Evolutionary conservation across 257 asterid species (phyloP).

Genomic region (Linaria vulgaris): DNA sequence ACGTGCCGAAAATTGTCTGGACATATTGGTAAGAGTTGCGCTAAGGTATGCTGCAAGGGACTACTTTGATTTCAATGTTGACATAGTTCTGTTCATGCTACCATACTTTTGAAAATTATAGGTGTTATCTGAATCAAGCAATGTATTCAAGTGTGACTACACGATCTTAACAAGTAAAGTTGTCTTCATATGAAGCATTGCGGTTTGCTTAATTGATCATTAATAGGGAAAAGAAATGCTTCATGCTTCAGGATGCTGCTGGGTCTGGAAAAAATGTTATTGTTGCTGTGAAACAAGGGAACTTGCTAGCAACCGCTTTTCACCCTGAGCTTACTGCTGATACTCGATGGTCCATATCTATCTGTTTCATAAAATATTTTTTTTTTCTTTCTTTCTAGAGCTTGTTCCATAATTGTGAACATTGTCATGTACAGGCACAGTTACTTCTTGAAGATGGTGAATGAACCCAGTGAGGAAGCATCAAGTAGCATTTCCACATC

Average conservation of each 20-base stretch:
- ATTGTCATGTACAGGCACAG: slow-evolving; percentile 51
- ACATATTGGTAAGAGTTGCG: no score
- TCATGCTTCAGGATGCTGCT: slow-evolving; percentile 45
- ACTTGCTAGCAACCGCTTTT: slow-evolving; percentile 94
- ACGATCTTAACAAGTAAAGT: neutral
- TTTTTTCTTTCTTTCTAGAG: no score
- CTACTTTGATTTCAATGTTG: no score
- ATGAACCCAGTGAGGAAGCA: slow-evolving; percentile 43
- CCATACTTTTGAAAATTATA: neutral
- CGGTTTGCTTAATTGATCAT: neutral
- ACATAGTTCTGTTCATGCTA: no score
- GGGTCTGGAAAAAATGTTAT: slow-evolving; percentile 53
- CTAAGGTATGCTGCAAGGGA: no score
- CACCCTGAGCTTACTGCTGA: slow-evolving; percentile 99
- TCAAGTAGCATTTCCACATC: slow-evolving; percentile 44
- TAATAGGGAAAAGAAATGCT: slow-evolving; percentile 1
- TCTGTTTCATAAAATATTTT: neutral
- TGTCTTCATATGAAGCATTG: neutral
- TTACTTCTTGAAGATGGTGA: slow-evolving; percentile 58
- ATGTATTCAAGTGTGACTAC: no score
- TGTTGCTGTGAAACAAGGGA: slow-evolving; percentile 96
- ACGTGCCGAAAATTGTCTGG: no score
- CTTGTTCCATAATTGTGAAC: neutral
- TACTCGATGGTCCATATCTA: slow-evolving; percentile 64
- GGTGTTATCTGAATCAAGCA: no score